These are phyloP conservation scores for Gymnopilus dilepis DNA, from an alignment of 768 basidiomycete species.

Conservation along the genomic window DNA sequence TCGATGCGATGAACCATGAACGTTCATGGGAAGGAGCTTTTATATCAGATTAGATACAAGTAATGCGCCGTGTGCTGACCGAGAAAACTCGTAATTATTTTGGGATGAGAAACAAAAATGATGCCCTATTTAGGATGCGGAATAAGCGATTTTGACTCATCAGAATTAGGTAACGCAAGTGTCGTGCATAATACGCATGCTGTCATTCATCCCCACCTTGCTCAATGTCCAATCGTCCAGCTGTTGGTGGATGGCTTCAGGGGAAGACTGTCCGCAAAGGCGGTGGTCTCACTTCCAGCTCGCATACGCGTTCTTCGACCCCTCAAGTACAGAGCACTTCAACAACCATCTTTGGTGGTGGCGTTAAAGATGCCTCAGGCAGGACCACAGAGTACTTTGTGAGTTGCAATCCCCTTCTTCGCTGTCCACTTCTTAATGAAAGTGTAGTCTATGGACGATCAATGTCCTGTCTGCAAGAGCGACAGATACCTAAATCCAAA, in stretches of 20 bases:
- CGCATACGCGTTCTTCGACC: constrained; percentile 64
- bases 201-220: background rate
- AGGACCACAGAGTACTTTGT: constrained; percentile 84
- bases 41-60: background rate
- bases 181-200: background rate
- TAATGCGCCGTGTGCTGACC: background rate
- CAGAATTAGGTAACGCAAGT: background rate
- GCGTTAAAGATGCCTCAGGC: constrained; percentile 86
- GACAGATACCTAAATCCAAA: constrained; percentile 96
- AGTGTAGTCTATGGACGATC: constrained; percentile 85
- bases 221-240: constrained; percentile 37
- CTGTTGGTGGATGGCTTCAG: constrained; percentile 63
- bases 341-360: constrained; percentile 76
- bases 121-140: too few species aligned
- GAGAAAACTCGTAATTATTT: background rate
- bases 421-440: background rate
- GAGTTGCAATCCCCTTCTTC: constrained; percentile 32
- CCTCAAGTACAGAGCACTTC: constrained; percentile 75
- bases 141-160: background rate
- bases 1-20: constrained; percentile 14
- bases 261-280: constrained; percentile 80
- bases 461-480: constrained; percentile 97
- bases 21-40: background rate
- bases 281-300: constrained; percentile 46
- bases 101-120: too few species aligned